phyloP scores from a whole-genome alignment of 495 filamentous ascomycete species.

The Bryoglossum gracile region DNA sequence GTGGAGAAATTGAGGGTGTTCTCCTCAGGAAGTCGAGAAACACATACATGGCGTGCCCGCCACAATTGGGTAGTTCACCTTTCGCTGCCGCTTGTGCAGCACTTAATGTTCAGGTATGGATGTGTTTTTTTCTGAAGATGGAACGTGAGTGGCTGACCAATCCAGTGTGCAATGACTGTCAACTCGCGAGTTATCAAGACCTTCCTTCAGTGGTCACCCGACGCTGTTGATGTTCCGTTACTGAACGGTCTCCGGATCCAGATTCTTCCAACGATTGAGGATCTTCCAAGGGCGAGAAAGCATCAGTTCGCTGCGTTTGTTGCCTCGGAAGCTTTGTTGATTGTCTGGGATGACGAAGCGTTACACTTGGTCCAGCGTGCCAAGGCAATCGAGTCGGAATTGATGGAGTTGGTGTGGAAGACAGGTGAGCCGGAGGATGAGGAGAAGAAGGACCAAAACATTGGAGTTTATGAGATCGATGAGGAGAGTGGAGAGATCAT shows the following conservation, averaged over 20 bases:
- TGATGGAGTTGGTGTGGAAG: slow-evolving; percentile 70
- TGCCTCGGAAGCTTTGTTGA: slow-evolving; percentile 54
- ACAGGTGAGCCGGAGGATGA: slow-evolving; percentile 41
- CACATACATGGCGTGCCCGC: slow-evolving; percentile 63
- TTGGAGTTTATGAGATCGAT: slow-evolving; percentile 51
- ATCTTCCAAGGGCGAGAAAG: slow-evolving; percentile 59
- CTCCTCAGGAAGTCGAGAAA: slow-evolving; percentile 58
- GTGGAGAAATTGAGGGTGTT: slow-evolving; percentile 61
- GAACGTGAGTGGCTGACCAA: slow-evolving; percentile 9
- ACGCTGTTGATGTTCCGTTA: slow-evolving; percentile 65
- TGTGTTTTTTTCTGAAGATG: not conserved
- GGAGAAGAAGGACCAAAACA: slow-evolving; percentile 37
- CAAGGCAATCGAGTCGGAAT: slow-evolving; percentile 59
- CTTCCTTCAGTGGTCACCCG: slow-evolving; percentile 62
- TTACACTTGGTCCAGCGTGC: slow-evolving; percentile 58
- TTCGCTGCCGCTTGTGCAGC: slow-evolving; percentile 57
- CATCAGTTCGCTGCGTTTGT: slow-evolving; percentile 74
- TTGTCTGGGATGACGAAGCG: slow-evolving; percentile 75
- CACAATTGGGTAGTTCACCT: slow-evolving; percentile 45
- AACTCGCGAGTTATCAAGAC: slow-evolving; percentile 70
- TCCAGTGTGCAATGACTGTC: slow-evolving; percentile 69
- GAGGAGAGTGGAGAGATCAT: slow-evolving; percentile 61
- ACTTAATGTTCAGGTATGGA: slow-evolving; percentile 59
- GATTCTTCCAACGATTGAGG: slow-evolving; percentile 61
- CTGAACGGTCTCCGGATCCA: slow-evolving; percentile 68